A percentile compares a stretch with the other conserved stretches of the same genome.
Evolutionary conservation across 163 green algal genomes (phyloP).

Genomic region (Chlamydomonas reinhardtii): DNA sequence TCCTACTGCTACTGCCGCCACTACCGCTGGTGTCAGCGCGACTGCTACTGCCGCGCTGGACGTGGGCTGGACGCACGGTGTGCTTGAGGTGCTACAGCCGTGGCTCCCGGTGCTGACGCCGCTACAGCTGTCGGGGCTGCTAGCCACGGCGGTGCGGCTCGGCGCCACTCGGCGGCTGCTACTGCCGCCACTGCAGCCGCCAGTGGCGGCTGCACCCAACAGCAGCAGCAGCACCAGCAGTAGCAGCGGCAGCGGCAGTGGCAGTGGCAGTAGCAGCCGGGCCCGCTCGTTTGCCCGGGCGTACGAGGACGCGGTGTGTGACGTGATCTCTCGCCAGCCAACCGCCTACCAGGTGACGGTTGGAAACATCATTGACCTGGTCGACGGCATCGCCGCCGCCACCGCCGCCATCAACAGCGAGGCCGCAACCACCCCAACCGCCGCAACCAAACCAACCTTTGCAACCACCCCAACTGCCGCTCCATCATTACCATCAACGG

Average conservation of each 20-base stretch:
- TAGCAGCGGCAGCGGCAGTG: background rate
- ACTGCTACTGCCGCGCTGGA: background rate
- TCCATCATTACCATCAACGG: background rate
- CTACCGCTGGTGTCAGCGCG: background rate
- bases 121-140: constrained; percentile 30
- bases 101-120: constrained; percentile 14
- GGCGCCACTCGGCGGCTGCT: constrained; percentile 2
- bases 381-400: background rate
- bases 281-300: background rate
- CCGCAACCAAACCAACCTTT: background rate
- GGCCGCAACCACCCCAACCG: background rate
- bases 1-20: no score
- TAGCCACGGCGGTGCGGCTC: background rate
- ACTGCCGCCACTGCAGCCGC: background rate
- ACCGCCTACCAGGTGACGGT: background rate
- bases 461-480: background rate
- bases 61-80: background rate
- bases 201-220: background rate
- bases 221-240: background rate
- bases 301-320: background rate
- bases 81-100: background rate
- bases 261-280: background rate
- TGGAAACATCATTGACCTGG: constrained; percentile 16
- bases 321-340: background rate
- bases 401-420: background rate